A percentile compares a stretch with the other conserved stretches of the same genome.
phyloP scores from a whole-genome alignment of 805 yeast species.

The Candida caryicola region DNA sequence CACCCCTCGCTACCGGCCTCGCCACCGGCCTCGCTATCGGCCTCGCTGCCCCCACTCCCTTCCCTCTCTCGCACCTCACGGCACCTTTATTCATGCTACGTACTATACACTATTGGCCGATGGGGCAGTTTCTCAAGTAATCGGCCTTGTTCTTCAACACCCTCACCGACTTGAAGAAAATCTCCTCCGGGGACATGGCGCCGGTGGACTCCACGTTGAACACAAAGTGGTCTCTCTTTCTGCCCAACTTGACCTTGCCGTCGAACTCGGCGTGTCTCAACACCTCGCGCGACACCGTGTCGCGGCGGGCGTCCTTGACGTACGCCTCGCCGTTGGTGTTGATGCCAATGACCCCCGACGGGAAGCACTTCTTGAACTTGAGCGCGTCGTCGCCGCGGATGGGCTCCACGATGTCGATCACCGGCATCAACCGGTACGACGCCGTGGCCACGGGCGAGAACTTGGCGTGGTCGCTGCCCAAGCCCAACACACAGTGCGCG shows the following conservation, averaged over 20 bases:
- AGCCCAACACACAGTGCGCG: constrained; percentile 87
- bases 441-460: constrained; percentile 98
- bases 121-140: constrained; percentile 74
- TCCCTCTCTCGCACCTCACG: not conserved
- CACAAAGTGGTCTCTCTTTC: constrained; percentile 88
- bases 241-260: constrained; percentile 86
- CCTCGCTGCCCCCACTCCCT: too few species aligned
- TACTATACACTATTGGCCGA: constrained; percentile 44
- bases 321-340: constrained; percentile 64
- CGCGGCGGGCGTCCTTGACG: constrained; percentile 88
- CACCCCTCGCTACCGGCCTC: too few species aligned
- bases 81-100: not conserved
- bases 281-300: constrained; percentile 96
- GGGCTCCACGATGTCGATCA: constrained; percentile 70
- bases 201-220: constrained; percentile 95
- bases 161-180: constrained; percentile 85
- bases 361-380: constrained; percentile 85
- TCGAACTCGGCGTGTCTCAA: constrained; percentile 88
- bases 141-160: constrained; percentile 83
- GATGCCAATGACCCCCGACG: constrained; percentile 86
- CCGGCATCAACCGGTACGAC: constrained; percentile 88
- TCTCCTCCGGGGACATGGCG: constrained; percentile 95
- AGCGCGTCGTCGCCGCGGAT: constrained; percentile 74
- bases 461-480: constrained; percentile 95
- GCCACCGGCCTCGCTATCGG: too few species aligned